Base-by-base conservation (phyloP, 441 rosid species). In the Pelargonium fulgidum region DNA sequence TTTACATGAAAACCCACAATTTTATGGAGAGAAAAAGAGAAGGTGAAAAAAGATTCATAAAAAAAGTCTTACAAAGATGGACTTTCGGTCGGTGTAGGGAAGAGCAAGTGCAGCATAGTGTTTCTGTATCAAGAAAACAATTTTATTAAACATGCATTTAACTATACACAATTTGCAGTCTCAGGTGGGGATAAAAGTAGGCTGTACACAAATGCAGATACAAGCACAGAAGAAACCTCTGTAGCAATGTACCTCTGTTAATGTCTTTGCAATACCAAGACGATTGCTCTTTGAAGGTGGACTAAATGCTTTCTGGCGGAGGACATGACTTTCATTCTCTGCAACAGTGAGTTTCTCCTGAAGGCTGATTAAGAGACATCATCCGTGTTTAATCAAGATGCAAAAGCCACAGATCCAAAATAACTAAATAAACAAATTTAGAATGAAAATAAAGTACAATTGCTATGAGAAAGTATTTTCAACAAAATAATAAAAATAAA, bases 271-370 rank as follows among this genome's bases (percentile, higher is more conserved):
- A 66, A 82, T 56, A 75, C 75, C 73, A 70, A 82, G 5, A 11
- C 86, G 88, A 70, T 75, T 81, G 73, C 80, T 79, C 74, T 79
- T 88, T 11, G 93, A 84, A 58, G 62, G 62, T 67, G 75, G 74
- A 75, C 76, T 83, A 71, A 90, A 70, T 52, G 96, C 84, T 71
- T 87, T 92, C 79, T 89, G 96, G 74, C 92, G 84, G 73, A 95
- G 82, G 68, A 89, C 89, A 73, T 79, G 96, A 81, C 90, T 94
- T 82, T 94, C 99, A 76, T 89, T 87, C 77, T 94, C 99, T 65
- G 87, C 26, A 74, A 75, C 85, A 29, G 92, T 80, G 67, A 92
- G 88, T 82, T 87, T 94, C 77, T 83, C 84, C 80, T 86, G 94
- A 62, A 92, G 89, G 72, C 98, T 92, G 75, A 76, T 19, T 7